Conservation (phyloP, 2,329 filamentous ascomycete genomes). For the Aspergillus sp. region DNA sequence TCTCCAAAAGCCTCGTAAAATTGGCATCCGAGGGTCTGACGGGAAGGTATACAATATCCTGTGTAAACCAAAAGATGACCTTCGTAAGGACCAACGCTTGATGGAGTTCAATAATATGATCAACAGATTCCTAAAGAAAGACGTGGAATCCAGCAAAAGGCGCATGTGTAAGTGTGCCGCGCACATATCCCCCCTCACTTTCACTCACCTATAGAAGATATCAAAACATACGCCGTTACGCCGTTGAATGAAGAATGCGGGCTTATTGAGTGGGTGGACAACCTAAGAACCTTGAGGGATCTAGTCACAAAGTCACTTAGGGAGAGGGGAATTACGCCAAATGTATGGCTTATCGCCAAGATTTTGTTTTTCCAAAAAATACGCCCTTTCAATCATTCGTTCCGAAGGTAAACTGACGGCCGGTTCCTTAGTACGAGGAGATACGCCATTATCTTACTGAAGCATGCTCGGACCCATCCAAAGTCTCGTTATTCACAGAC, state of each 20-base stretch:
- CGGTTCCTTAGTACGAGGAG: constrained; percentile 61
- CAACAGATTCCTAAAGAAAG: constrained; percentile 87
- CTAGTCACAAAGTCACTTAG: constrained; percentile 79
- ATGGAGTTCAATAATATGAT: constrained; percentile 99
- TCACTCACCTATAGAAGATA: constrained; percentile 50
- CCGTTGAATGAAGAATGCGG: constrained; percentile 97
- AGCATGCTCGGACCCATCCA: constrained; percentile 61
- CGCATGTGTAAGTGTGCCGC: constrained; percentile 61
- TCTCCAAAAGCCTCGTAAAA: constrained; percentile 84
- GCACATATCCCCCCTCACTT: neutral
- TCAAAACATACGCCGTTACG: constrained; percentile 95
- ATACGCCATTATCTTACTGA: constrained; percentile 64
- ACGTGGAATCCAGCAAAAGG: constrained; percentile 84
- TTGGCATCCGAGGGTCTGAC: constrained; percentile 85
- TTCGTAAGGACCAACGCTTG: constrained; percentile 93
- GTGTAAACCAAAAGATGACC: constrained; percentile 96
- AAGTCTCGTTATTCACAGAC: constrained; percentile 71
- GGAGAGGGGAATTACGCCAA: constrained; percentile 64
- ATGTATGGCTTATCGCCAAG: constrained; percentile 35
- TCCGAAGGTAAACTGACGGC: neutral
- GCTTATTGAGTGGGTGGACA: constrained; percentile 97
- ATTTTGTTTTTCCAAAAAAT: neutral
- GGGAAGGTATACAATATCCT: constrained; percentile 85
- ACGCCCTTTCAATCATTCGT: neutral
- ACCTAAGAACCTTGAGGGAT: constrained; percentile 89